Evolutionary conservation across 1,284 basidiomycete species (phyloP).

Genomic region (Trichosporon sp.): DNA sequence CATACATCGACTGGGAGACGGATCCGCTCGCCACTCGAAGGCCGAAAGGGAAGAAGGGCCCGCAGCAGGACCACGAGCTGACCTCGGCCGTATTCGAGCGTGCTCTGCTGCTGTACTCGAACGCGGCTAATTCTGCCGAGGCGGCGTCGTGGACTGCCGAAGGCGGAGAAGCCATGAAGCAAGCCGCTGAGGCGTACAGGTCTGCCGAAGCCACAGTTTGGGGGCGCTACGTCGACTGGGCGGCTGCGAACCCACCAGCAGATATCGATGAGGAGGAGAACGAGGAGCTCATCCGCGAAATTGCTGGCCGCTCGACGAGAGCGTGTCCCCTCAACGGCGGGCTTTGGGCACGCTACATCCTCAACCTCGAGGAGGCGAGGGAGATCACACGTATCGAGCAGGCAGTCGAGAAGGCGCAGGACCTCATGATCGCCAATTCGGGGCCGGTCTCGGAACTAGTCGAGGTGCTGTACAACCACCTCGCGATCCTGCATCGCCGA

Average conservation of each 20-base stretch:
- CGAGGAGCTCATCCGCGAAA: neutral
- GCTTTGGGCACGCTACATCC: constrained; percentile 30
- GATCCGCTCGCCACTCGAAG: constrained; percentile 52
- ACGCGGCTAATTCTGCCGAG: constrained; percentile 52
- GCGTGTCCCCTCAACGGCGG: constrained; percentile 38
- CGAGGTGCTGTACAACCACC: constrained; percentile 15
- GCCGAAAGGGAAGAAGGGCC: constrained; percentile 41
- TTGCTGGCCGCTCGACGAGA: constrained; percentile 21
- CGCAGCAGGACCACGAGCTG: constrained; percentile 54
- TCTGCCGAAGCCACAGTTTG: constrained; percentile 39
- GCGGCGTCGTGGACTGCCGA: constrained; percentile 56
- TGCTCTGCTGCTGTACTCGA: constrained; percentile 56
- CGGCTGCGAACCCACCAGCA: constrained; percentile 12
- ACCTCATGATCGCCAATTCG: constrained; percentile 7
- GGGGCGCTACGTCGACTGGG: constrained; percentile 34
- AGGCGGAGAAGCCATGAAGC: constrained; percentile 46
- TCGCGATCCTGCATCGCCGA: constrained; percentile 13
- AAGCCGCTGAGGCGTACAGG: constrained; percentile 30
- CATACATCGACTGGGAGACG: constrained; percentile 43
- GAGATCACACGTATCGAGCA: constrained; percentile 11
- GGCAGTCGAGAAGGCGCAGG: constrained; percentile 8
- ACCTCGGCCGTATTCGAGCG: constrained; percentile 66
- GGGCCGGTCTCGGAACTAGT: constrained; percentile 11
- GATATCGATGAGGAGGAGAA: constrained; percentile 56
- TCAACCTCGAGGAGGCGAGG: constrained; percentile 8